Conservation (phyloP, 257 asterid genomes). For the Plectranthus barbatus region DNA sequence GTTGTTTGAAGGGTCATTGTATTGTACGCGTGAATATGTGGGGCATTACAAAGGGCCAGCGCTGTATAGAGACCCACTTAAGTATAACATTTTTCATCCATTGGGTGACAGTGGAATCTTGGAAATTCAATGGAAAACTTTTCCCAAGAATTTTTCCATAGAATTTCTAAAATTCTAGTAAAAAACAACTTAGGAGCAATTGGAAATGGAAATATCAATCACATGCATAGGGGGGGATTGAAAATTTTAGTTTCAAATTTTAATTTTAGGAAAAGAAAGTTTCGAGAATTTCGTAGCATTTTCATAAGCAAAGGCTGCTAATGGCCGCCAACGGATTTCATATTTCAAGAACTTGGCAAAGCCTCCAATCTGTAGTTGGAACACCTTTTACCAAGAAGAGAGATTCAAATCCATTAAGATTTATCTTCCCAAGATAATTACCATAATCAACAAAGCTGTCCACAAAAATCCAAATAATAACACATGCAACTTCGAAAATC, state of each 20-base stretch:
- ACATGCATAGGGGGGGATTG: no score
- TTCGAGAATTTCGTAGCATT: not conserved
- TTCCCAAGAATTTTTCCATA: not conserved
- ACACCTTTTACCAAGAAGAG: no score
- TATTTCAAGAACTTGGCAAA: not conserved
- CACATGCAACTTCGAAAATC: no score
- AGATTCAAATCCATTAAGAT: no score
- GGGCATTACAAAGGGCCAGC: not conserved
- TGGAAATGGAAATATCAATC: no score
- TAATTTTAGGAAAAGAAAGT: not conserved
- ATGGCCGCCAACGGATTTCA: not conserved
- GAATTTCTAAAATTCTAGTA: no score
- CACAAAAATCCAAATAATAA: not conserved
- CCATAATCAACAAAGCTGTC: not conserved
- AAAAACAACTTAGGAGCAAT: not conserved
- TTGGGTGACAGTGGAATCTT: not conserved
- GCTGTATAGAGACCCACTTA: not conserved
- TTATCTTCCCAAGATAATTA: no score
- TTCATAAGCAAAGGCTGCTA: not conserved
- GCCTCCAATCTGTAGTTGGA: not conserved
- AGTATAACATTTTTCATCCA: not conserved
- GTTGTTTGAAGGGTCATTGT: not conserved
- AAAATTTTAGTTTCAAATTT: not conserved
- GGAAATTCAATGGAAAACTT: not conserved
- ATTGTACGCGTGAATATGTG: not conserved